phyloP scores from a whole-genome alignment of 1,284 basidiomycete genomes.

The Neonothopanus nambi region DNA sequence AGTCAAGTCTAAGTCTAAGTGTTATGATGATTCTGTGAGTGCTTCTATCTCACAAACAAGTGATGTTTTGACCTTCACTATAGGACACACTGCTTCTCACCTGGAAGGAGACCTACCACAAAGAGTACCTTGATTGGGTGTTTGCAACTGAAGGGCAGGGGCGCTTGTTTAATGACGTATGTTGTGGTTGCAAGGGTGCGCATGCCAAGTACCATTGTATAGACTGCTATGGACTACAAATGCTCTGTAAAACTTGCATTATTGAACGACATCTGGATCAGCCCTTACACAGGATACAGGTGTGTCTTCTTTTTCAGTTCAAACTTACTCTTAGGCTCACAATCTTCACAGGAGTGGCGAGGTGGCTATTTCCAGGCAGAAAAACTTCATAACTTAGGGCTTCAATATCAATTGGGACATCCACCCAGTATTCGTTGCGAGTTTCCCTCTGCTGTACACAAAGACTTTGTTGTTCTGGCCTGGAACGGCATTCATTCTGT shows the following conservation, averaged over 20 bases:
- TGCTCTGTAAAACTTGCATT: too few relatives aligned
- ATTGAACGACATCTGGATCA: too few relatives aligned
- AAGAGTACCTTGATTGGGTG: neutral
- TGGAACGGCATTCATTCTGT: constrained; percentile 12
- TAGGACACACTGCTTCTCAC: neutral
- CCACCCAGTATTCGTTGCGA: neutral
- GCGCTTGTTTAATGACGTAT: too few relatives aligned
- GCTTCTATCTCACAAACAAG: too few relatives aligned
- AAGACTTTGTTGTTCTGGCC: constrained; percentile 11
- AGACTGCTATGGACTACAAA: too few relatives aligned
- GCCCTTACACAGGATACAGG: too few relatives aligned
- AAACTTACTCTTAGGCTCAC: too few relatives aligned
- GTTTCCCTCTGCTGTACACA: neutral
- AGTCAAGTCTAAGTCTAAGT: neutral
- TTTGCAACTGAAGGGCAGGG: too few relatives aligned
- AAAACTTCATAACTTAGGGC: neutral
- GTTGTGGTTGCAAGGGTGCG: too few relatives aligned
- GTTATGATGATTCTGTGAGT: neutral
- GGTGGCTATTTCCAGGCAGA: neutral
- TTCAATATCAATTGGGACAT: constrained; percentile 13
- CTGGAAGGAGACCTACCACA: neutral
- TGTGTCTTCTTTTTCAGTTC: too few relatives aligned
- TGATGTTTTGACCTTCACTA: too few relatives aligned
- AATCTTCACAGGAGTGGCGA: constrained; percentile 10
- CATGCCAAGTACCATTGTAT: too few relatives aligned